Percentiles rank a stretch among this genome's conserved stretches.
Conservation (phyloP, 2,329 filamentous ascomycete species). For the Xylariaceae sp. region DNA sequence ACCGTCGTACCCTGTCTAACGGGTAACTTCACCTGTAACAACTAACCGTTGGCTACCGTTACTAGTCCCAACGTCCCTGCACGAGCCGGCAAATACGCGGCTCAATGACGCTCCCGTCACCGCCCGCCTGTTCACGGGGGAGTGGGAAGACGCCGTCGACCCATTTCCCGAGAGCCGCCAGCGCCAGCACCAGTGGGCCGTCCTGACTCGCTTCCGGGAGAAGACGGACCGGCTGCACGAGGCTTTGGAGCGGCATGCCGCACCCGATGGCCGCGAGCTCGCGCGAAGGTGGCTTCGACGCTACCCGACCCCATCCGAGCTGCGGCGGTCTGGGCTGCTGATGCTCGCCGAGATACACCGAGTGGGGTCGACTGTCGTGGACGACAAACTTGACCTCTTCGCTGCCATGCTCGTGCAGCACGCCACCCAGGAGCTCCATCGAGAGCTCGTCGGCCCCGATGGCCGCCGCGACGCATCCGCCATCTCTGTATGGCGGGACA, state of each 20-base stretch:
- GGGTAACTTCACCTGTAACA: too few species aligned
- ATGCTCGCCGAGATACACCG: neutral
- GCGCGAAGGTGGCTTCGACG: neutral
- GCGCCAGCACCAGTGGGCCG: neutral
- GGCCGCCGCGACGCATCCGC: too few species aligned
- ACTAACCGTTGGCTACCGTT: too few species aligned
- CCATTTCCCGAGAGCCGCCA: neutral
- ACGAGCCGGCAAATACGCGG: too few species aligned
- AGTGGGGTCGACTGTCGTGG: too few species aligned
- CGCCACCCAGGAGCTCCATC: neutral
- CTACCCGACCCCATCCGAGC: neutral
- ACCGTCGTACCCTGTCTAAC: too few species aligned
- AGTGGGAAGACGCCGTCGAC: neutral
- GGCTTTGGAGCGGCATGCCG: neutral
- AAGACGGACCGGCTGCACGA: neutral
- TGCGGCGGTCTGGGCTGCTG: neutral
- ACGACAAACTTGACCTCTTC: too few species aligned
- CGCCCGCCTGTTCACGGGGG: neutral
- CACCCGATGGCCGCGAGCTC: neutral
- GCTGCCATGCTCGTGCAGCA: constrained; percentile 1
- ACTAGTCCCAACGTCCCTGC: too few species aligned
- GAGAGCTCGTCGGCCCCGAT: too few species aligned
- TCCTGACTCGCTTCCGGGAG: neutral
- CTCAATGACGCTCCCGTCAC: neutral
- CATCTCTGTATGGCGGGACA: too few species aligned